A percentile compares a stretch with the other conserved stretches of the same genome.
phyloP scores from a whole-genome alignment of 179 eudicot species.

The Silene coronaria region DNA sequence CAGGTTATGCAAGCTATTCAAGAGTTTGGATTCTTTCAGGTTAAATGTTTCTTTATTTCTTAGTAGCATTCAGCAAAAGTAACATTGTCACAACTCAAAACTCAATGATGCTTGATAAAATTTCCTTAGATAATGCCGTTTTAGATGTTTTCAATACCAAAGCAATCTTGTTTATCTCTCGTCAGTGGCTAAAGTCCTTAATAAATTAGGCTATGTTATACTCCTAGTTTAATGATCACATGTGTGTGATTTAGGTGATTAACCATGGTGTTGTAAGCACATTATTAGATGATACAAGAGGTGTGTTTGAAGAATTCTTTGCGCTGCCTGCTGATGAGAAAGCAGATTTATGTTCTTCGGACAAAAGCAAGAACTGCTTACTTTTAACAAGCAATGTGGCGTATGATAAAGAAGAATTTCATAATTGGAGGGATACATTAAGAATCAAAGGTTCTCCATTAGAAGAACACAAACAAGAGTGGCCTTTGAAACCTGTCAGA shows the following conservation, averaged over 20 bases:
- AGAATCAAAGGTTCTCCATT: slow-evolving; percentile 32
- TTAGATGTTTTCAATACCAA: neutral
- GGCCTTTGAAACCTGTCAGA: slow-evolving; percentile 49
- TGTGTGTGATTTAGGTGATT: slow-evolving; percentile 23
- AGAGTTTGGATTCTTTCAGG: slow-evolving; percentile 66
- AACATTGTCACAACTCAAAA: too few relatives aligned
- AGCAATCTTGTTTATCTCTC: neutral
- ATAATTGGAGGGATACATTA: slow-evolving; percentile 40
- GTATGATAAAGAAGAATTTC: slow-evolving; percentile 29
- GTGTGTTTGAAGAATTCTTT: slow-evolving; percentile 24
- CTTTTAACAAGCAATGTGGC: slow-evolving; percentile 32
- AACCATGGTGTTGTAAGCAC: slow-evolving; percentile 29
- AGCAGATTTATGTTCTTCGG: slow-evolving; percentile 9
- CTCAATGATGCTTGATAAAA: neutral
- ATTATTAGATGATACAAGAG: slow-evolving; percentile 24
- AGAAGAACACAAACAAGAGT: slow-evolving; percentile 32
- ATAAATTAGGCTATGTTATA: too few relatives aligned
- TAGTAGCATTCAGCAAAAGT: neutral
- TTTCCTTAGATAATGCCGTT: too few relatives aligned
- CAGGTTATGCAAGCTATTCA: slow-evolving; percentile 43
- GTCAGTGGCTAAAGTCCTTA: too few relatives aligned
- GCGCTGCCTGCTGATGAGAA: slow-evolving; percentile 33
- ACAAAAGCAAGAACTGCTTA: slow-evolving; percentile 6
- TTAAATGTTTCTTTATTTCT: slow-evolving; percentile 13
- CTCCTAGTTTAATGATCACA: too few relatives aligned